Evolutionary conservation across 495 filamentous ascomycete species (phyloP).

Genomic region (Lasiosphaeria miniovina): DNA sequence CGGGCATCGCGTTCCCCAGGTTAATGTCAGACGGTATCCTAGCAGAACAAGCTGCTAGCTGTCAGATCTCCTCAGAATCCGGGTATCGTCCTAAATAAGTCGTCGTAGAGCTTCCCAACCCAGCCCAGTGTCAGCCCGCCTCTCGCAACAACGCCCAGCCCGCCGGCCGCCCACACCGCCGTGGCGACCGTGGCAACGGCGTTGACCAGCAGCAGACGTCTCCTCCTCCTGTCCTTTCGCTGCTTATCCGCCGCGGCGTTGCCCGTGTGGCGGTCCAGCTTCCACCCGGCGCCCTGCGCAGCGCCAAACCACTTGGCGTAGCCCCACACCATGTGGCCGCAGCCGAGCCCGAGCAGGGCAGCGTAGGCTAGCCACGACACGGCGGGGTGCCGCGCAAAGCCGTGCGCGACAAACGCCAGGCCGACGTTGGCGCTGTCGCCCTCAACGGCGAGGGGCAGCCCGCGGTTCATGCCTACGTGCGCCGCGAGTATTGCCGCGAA

Average conservation of each 20-base stretch:
- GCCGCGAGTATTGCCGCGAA: conserved; percentile 60
- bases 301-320: conserved; percentile 69
- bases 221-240: conserved; percentile 52
- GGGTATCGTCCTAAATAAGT: conserved; percentile 42
- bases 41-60: too few species aligned
- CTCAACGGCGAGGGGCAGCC: conserved; percentile 67
- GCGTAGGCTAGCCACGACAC: conserved; percentile 66
- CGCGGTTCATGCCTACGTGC: conserved; percentile 70
- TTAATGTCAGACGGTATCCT: too few species aligned
- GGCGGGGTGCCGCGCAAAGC: conserved; percentile 65
- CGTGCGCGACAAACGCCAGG: conserved; percentile 79
- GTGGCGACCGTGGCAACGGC: conserved; percentile 55
- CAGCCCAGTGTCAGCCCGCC: conserved; percentile 70
- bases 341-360: conserved; percentile 63
- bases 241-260: conserved; percentile 30
- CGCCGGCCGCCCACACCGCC: conserved; percentile 74
- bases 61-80: conserved; percentile 13
- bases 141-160: conserved; percentile 71
- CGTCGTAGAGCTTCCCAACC: conserved; percentile 76
- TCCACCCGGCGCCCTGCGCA: conserved; percentile 40
- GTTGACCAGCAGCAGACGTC: conserved; percentile 65
- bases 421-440: conserved; percentile 81
- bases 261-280: conserved; percentile 24
- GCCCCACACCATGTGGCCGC: conserved; percentile 81
- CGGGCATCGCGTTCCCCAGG: too few species aligned